Conservation (phyloP, 768 basidiomycete species). For the Trametes maxima region DNA sequence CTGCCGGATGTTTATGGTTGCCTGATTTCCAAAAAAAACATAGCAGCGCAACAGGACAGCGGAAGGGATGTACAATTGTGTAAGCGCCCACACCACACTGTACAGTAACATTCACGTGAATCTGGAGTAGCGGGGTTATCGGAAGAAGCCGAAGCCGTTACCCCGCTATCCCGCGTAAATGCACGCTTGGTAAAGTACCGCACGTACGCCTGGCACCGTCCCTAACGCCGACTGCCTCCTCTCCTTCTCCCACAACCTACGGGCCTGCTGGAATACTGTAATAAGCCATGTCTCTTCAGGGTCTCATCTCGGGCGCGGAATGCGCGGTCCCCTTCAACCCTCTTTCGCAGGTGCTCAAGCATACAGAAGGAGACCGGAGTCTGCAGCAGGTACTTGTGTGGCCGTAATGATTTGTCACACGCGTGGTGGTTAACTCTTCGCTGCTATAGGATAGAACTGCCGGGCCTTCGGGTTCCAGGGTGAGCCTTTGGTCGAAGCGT, state of each 20-base stretch:
- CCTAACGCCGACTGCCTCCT: neutral
- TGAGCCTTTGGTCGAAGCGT: slow-evolving; percentile 34
- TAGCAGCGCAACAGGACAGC: no score
- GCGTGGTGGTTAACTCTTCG: neutral
- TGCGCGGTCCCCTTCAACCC: slow-evolving; percentile 86
- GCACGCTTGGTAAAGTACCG: slow-evolving; percentile 10
- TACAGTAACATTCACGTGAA: neutral
- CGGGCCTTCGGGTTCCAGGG: slow-evolving; percentile 72
- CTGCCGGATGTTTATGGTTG: no score
- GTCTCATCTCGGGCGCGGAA: slow-evolving; percentile 86
- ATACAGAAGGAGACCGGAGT: slow-evolving; percentile 86
- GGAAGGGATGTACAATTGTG: no score
- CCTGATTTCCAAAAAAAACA: no score
- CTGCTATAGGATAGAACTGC: slow-evolving; percentile 65
- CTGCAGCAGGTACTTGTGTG: slow-evolving; percentile 69
- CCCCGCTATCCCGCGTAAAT: slow-evolving; percentile 18
- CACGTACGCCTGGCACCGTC: neutral
- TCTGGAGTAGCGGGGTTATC: neutral
- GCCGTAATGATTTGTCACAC: neutral
- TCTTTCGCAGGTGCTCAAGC: slow-evolving; percentile 85
- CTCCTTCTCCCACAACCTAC: neutral
- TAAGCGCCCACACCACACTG: neutral
- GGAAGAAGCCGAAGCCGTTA: slow-evolving; percentile 8
- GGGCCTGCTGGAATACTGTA: neutral
- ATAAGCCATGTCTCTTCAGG: slow-evolving; percentile 67